These are phyloP conservation scores for Neurospora pannonica DNA, from an alignment of 495 filamentous ascomycete genomes.

Conservation along the genomic window DNA sequence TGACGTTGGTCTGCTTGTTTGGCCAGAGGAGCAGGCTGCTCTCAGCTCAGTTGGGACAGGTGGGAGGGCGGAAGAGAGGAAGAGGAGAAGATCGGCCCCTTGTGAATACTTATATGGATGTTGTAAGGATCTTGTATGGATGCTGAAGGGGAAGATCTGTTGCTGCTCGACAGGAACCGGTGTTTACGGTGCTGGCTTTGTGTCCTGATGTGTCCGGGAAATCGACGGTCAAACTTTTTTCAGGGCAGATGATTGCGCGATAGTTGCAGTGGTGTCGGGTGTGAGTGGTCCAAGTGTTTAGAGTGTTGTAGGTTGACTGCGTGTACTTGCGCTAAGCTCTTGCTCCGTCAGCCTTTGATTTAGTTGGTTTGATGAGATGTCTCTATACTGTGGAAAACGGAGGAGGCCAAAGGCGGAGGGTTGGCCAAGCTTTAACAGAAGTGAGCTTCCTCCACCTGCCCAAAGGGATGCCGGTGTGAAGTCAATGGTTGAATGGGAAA, in stretches of 20 bases:
- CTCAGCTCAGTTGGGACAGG: conserved; percentile 5
- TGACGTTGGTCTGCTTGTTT: conserved; percentile 7
- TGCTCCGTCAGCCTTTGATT: background rate
- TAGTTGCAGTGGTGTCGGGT: conserved; percentile 2
- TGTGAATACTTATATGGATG: background rate
- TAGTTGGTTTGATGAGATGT: background rate
- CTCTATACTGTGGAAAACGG: background rate
- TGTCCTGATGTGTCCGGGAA: conserved; percentile 20
- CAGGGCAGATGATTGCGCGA: conserved; percentile 16
- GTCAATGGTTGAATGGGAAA: conserved; percentile 13
- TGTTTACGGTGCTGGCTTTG: conserved; percentile 2
- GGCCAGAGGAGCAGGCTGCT: conserved; percentile 5
- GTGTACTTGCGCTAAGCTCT: background rate
- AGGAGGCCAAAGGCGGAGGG: background rate
- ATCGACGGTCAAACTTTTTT: conserved; percentile 25
- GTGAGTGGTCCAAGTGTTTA: background rate
- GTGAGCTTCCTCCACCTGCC: conserved; percentile 1
- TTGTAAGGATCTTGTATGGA: background rate
- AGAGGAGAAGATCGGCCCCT: background rate
- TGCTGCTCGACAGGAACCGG: background rate
- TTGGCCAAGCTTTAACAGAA: conserved; percentile 13
- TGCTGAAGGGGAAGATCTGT: background rate
- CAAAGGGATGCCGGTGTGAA: conserved; percentile 9
- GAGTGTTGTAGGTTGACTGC: background rate
- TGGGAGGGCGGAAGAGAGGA: conserved; percentile 5